These are phyloP conservation scores for Naganishia albida DNA, from an alignment of 1,284 basidiomycete species.

Conservation along the genomic window DNA sequence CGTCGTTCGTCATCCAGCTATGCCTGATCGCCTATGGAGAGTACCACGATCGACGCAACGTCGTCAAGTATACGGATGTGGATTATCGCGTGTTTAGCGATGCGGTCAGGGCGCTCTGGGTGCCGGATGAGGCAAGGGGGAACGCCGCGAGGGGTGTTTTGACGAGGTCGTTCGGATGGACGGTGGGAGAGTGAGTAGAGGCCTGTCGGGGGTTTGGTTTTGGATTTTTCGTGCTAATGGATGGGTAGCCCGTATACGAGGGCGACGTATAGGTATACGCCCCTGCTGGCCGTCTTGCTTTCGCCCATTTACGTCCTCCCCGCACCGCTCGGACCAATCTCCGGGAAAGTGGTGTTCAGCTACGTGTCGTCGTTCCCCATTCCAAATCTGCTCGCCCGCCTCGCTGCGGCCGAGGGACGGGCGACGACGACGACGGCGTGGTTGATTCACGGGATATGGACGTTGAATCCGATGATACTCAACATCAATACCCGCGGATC, in stretches of 20 bases:
- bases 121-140: conserved; percentile 42
- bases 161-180: conserved; percentile 53
- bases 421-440: conserved; percentile 34
- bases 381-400: conserved; percentile 70
- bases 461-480: conserved; percentile 91
- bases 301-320: conserved; percentile 63
- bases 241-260: conserved; percentile 79
- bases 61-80: conserved; percentile 95
- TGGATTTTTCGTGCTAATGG: not conserved
- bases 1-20: conserved; percentile 65
- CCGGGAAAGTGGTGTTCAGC: conserved; percentile 89
- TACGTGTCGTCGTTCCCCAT: conserved; percentile 75
- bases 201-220: conserved; percentile 5
- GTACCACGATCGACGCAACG: conserved; percentile 77
- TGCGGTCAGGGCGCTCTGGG: conserved; percentile 69
- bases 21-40: conserved; percentile 78
- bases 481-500: conserved; percentile 96
- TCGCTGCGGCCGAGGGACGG: not conserved
- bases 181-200: conserved; percentile 67
- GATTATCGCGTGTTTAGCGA: conserved; percentile 96
- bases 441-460: conserved; percentile 62
- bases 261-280: conserved; percentile 95
- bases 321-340: conserved; percentile 69
- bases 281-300: conserved; percentile 79
- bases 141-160: conserved; percentile 67